A percentile compares a stretch with the other conserved stretches of the same genome.
Evolutionary conservation across 176 grass and related monocot genomes (phyloP).

Genomic region (Aegilops umbellulata): DNA sequence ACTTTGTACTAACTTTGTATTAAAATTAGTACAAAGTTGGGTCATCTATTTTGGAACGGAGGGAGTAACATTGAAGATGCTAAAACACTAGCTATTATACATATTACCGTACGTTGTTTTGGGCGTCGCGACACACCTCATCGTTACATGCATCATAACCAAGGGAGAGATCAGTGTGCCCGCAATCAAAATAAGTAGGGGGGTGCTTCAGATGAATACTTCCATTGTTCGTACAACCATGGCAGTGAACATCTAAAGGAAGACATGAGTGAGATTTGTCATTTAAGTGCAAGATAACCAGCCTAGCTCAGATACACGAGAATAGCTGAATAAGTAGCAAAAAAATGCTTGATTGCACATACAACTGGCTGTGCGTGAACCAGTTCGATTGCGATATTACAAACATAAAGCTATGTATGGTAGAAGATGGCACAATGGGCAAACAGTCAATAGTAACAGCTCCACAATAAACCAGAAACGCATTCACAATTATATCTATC

Average conservation of each 20-base stretch:
- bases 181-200: background rate
- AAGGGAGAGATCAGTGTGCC: background rate
- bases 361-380: background rate
- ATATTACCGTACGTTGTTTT: background rate
- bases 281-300: background rate
- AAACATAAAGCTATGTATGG: background rate
- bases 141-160: background rate
- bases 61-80: too few relatives aligned
- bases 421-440: background rate
- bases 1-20: too few relatives aligned
- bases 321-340: background rate
- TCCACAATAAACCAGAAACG: background rate
- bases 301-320: background rate
- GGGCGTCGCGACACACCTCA: background rate
- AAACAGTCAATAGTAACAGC: background rate
- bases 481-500: background rate
- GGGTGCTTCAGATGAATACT: background rate
- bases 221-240: background rate
- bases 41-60: too few relatives aligned
- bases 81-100: background rate
- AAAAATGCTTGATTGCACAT: background rate
- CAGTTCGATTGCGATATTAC: background rate
- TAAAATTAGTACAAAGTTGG: background rate
- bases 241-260: background rate
- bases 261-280: background rate